A percentile compares a stretch with the other conserved stretches of the same genome.
Conservation (phyloP, 495 filamentous ascomycete genomes). For the Hypomontagnella submonticulosa region DNA sequence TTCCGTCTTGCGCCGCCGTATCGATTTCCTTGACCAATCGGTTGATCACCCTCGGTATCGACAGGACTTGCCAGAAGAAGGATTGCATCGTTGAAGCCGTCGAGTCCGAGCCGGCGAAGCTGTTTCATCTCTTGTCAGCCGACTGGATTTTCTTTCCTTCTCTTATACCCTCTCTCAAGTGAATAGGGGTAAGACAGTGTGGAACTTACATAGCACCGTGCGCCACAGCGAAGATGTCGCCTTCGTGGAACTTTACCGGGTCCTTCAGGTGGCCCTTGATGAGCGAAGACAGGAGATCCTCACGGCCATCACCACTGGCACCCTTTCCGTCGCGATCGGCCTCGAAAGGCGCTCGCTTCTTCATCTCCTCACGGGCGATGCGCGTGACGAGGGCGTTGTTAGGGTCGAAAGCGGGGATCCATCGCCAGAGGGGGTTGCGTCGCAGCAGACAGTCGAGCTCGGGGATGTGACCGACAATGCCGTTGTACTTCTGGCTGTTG, state of each 20-base stretch:
- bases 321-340: constrained; percentile 55
- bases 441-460: constrained; percentile 59
- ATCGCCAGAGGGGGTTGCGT: constrained; percentile 61
- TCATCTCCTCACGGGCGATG: constrained; percentile 62
- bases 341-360: constrained; percentile 55
- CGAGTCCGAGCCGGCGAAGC: constrained; percentile 71
- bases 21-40: constrained; percentile 60
- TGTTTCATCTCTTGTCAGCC: constrained; percentile 34
- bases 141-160: not conserved
- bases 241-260: constrained; percentile 58
- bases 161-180: not conserved
- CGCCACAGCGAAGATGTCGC: constrained; percentile 65
- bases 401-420: constrained; percentile 58
- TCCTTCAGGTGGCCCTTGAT: constrained; percentile 61
- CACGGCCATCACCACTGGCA: constrained; percentile 54
- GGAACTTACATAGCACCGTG: constrained; percentile 63
- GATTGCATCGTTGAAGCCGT: constrained; percentile 69
- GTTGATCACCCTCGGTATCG: constrained; percentile 54
- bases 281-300: constrained; percentile 61
- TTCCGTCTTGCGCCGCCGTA: constrained; percentile 49
- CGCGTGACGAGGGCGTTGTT: constrained; percentile 62
- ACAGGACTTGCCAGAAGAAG: constrained; percentile 65
- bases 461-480: constrained; percentile 63
- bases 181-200: not conserved
- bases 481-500: constrained; percentile 65